These are phyloP conservation scores for Pleurotus platypus DNA, from an alignment of 768 basidiomycete genomes.

Conservation along the genomic window DNA sequence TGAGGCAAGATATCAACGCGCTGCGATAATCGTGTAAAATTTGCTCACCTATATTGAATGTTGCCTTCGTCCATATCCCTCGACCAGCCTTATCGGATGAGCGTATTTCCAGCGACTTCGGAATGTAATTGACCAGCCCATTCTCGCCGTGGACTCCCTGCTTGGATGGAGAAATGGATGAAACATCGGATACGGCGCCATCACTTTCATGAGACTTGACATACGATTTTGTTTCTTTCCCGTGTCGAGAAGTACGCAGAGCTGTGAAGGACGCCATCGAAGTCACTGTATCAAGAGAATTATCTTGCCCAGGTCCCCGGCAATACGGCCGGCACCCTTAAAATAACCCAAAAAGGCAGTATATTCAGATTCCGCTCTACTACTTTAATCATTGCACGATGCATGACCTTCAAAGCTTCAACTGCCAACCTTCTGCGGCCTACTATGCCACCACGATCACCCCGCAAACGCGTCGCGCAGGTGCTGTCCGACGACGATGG, in stretches of 20 bases:
- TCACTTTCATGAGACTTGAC: slow-evolving; percentile 23
- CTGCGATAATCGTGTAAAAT: neutral
- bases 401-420: no score
- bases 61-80: slow-evolving; percentile 38
- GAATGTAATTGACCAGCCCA: slow-evolving; percentile 28
- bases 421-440: no score
- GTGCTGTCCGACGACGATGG: neutral
- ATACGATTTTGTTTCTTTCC: slow-evolving; percentile 31
- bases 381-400: no score
- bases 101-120: slow-evolving; percentile 37
- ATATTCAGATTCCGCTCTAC: no score
- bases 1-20: neutral
- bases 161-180: slow-evolving; percentile 14
- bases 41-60: slow-evolving; percentile 32
- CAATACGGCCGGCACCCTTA: no score
- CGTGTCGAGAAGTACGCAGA: slow-evolving; percentile 24
- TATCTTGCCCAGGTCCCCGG: no score
- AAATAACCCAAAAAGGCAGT: no score
- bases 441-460: slow-evolving; percentile 4
- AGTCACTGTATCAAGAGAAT: no score
- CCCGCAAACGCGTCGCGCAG: neutral
- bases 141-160: slow-evolving; percentile 16
- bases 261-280: slow-evolving; percentile 22
- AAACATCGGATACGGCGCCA: slow-evolving; percentile 16
- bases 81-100: slow-evolving; percentile 34